Base-by-base conservation (phyloP, 2,329 filamentous ascomycete species). In the Verticillium nonalfalfae region DNA sequence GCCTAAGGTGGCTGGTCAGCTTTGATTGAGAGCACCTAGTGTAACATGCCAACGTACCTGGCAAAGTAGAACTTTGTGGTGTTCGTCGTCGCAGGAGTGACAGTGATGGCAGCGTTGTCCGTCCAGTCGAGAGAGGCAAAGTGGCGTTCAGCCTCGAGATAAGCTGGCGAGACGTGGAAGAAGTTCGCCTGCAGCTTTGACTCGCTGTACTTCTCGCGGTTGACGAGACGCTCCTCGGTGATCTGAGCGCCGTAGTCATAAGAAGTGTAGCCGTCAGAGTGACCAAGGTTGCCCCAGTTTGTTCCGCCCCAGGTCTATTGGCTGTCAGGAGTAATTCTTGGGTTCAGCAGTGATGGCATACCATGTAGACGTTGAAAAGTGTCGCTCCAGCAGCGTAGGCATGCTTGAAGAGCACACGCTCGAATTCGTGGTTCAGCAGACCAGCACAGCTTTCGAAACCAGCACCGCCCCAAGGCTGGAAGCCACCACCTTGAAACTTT, bases 361-460 rank as follows among this genome's bases (percentile, higher is more conserved):
- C 83, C 90, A 91, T 91, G 73, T 91, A 91, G 15, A 90, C 68
- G 67, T 87, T 91, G 63, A 90, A 75, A 18, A 92, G 82, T 0
- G 82, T 85, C 11, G 85, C 80, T 1, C 84, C 86, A 58, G 85
- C 82, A 61, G 83, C 82, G 64, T 86, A 86, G 58, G 85, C 77
- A 64, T 90, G 89, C 79, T 92, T 93, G 74, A 90, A 90, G 68
- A 91, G 89, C 0, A 93, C 86, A 34, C 89, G 78, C 67, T 89
- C 84, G 63, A 90, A 90, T 66, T 91, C 87, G 34, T 85, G 76
- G 64, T 88, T 87, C 13, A 89, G 74, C 6, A 91, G 78, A 11
- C 78, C 75, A 26, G 81, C 76, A 67, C 90, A 93, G 62, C 85
- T 78, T n/a, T 82, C 84, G 63, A 88, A 89, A 0, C 88, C 87